phyloP scores from a whole-genome alignment of 2,329 filamentous ascomycete genomes.

The Lachnellula willkommii region DNA sequence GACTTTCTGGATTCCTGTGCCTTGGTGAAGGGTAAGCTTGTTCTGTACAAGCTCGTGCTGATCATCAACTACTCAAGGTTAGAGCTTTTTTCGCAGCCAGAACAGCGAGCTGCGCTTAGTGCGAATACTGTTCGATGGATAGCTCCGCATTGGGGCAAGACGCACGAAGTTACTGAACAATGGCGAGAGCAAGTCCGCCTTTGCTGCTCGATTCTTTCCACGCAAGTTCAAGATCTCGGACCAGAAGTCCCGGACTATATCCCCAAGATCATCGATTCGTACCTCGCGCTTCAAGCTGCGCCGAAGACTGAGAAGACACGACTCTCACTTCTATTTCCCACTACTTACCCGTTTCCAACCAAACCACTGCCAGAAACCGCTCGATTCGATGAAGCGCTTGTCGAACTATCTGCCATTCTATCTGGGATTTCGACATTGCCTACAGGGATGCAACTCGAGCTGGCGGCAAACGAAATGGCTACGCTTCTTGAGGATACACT shows the following conservation, averaged over 20 bases:
- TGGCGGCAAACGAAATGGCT: slow-evolving; percentile 68
- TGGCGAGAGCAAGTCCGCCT: slow-evolving; percentile 91
- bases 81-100: slow-evolving; percentile 71
- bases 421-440: slow-evolving; percentile 74
- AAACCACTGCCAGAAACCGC: slow-evolving; percentile 56
- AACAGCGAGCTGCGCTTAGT: slow-evolving; percentile 68
- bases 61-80: slow-evolving; percentile 87
- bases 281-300: slow-evolving; percentile 63
- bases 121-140: slow-evolving; percentile 87
- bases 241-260: slow-evolving; percentile 84
- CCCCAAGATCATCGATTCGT: slow-evolving; percentile 86
- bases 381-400: slow-evolving; percentile 75
- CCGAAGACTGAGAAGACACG: slow-evolving; percentile 52
- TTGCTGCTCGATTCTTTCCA: slow-evolving; percentile 87
- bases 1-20: slow-evolving; percentile 91
- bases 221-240: slow-evolving; percentile 72
- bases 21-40: slow-evolving; percentile 80
- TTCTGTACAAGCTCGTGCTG: slow-evolving; percentile 85
- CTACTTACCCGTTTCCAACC: slow-evolving; percentile 80
- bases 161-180: slow-evolving; percentile 67
- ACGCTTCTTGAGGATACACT: slow-evolving; percentile 73
- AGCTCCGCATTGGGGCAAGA: slow-evolving; percentile 84
- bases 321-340: slow-evolving; percentile 85
- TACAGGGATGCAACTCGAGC: slow-evolving; percentile 68
- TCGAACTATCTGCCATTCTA: slow-evolving; percentile 83